phyloP scores from a whole-genome alignment of 2,329 filamentous ascomycete species.

The Pyricularia grisea region DNA sequence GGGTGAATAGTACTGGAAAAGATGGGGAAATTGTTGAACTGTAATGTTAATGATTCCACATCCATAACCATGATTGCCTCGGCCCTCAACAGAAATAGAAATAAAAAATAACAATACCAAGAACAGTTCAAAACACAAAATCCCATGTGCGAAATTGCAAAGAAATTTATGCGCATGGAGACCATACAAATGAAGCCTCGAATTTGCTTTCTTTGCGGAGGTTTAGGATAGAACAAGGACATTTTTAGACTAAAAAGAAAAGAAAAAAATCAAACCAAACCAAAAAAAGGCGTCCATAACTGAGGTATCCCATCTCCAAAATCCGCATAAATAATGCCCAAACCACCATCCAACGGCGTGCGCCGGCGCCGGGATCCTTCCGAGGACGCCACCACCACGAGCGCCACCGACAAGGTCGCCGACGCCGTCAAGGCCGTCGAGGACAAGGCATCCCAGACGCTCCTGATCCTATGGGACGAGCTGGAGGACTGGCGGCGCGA shows the following conservation, averaged over 20 bases:
- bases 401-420: constrained; percentile 7
- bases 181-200: not conserved
- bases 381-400: not conserved
- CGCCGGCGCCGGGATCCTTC: not conserved
- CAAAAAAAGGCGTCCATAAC: not conserved
- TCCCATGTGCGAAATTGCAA: not conserved
- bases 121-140: not conserved
- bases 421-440: constrained; percentile 25
- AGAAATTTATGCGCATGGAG: not conserved
- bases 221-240: not conserved
- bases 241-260: not conserved
- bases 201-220: not conserved
- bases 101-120: not conserved
- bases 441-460: constrained; percentile 25
- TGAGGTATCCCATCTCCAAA: not conserved
- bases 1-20: not conserved
- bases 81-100: constrained; percentile 1
- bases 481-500: constrained; percentile 50
- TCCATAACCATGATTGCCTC: not conserved
- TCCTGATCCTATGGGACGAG: constrained; percentile 47
- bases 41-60: not conserved
- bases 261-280: not conserved
- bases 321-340: not conserved
- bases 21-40: not conserved
- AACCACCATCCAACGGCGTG: not conserved